These are phyloP conservation scores for Ballota nigra DNA, from an alignment of 257 asterid species.

Conservation along the genomic window DNA sequence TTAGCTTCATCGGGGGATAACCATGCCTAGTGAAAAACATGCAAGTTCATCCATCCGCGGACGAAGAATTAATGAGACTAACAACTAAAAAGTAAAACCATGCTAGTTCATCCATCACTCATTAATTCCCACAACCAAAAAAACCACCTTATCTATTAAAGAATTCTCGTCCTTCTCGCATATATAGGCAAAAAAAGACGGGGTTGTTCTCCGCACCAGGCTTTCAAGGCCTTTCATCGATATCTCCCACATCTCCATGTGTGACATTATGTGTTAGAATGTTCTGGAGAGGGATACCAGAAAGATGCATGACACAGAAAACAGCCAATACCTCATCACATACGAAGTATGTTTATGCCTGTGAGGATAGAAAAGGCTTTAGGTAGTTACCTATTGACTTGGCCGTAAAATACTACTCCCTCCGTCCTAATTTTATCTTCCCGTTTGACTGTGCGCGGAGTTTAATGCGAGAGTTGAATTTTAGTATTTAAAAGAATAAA, in stretches of 20 bases:
- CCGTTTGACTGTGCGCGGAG: too few relatives aligned
- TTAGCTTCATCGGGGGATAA: conserved; percentile 82
- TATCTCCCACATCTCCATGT: conserved; percentile 99
- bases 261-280: conserved; percentile 16
- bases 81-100: conserved; percentile 1
- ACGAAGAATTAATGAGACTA: conserved; percentile 27
- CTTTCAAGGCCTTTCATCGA: conserved; percentile 93
- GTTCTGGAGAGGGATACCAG: conserved; percentile 8
- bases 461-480: too few relatives aligned
- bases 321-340: conserved; percentile 8
- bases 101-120: neutral
- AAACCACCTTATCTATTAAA: conserved; percentile 73
- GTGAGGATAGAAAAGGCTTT: conserved; percentile 7
- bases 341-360: neutral
- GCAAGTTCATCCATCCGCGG: conserved; percentile 99
- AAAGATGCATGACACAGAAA: conserved; percentile 9
- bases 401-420: too few relatives aligned
- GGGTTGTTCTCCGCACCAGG: conserved; percentile 91
- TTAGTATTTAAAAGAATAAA: too few relatives aligned
- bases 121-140: conserved; percentile 14
- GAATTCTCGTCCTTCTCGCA: conserved; percentile 88
- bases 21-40: conserved; percentile 99
- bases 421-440: too few relatives aligned
- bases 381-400: too few relatives aligned
- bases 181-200: conserved; percentile 81